Conservation (phyloP, 306 rosid genomes). For the Canavalia ensiformis region DNA sequence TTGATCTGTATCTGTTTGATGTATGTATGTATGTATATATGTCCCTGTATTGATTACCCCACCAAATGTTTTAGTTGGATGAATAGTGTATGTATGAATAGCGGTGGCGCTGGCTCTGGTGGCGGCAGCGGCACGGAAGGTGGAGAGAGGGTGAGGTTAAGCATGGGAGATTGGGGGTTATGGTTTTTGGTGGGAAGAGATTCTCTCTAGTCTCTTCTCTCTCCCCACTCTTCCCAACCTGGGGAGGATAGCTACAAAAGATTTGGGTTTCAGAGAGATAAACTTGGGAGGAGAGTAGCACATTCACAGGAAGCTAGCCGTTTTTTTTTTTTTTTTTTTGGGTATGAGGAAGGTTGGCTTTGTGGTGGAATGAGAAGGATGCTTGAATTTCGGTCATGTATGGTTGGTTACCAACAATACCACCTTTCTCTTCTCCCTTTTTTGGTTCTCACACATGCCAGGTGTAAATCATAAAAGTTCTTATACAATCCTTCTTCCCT, state of each 20-base stretch:
- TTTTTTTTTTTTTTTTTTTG: neutral
- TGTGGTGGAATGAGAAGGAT: slow-evolving; percentile 56
- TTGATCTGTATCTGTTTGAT: neutral
- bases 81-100: neutral
- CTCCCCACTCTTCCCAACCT: slow-evolving; percentile 66
- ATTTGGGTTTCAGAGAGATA: slow-evolving; percentile 39
- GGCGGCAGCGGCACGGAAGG: slow-evolving; percentile 54
- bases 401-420: slow-evolving; percentile 5
- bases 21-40: neutral
- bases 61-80: neutral
- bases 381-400: slow-evolving; percentile 53
- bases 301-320: neutral
- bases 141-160: slow-evolving; percentile 57
- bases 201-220: neutral
- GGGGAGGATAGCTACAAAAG: slow-evolving; percentile 46
- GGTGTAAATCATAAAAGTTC: too few species aligned
- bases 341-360: slow-evolving; percentile 42
- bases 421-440: slow-evolving; percentile 2
- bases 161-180: slow-evolving; percentile 57
- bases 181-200: neutral
- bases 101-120: slow-evolving; percentile 47
- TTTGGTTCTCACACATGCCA: neutral
- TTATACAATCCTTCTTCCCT: neutral
- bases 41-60: neutral
- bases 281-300: slow-evolving; percentile 27